phyloP scores from a whole-genome alignment of 208 protist genomes.

The Crithidia expoeki region DNA sequence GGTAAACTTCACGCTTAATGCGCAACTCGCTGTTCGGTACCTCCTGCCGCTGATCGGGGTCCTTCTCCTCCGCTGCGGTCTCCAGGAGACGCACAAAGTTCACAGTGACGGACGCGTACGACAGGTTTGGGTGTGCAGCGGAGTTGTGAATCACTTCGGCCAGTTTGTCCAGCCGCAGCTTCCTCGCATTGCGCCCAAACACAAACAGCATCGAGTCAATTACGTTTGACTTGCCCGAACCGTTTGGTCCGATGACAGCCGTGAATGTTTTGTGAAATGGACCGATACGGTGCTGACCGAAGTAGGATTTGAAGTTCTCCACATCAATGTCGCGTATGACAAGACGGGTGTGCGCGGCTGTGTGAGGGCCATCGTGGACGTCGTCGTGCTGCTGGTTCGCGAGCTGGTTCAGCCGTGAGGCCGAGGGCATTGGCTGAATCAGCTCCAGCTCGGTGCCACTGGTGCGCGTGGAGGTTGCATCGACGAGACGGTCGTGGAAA shows the following conservation, averaged over 20 bases:
- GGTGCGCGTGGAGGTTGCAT: conserved; percentile 22
- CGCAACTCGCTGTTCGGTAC: conserved; percentile 91
- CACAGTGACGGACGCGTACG: conserved; percentile 95
- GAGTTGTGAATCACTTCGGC: conserved; percentile 99
- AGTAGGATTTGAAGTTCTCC: conserved; percentile 99
- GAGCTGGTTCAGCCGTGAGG: background rate
- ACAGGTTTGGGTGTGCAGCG: conserved; percentile 91
- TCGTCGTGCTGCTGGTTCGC: background rate
- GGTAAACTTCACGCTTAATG: conserved; percentile 93
- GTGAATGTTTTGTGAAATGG: conserved; percentile 99
- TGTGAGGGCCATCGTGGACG: background rate
- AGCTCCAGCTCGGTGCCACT: conserved; percentile 33
- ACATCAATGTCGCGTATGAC: conserved; percentile 98
- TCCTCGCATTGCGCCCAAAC: conserved; percentile 98
- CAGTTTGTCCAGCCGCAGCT: conserved; percentile 98
- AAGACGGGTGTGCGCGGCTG: conserved; percentile 56
- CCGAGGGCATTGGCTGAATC: background rate
- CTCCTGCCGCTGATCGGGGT: conserved; percentile 84
- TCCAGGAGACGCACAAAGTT: conserved; percentile 96
- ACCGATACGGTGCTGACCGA: conserved; percentile 96
- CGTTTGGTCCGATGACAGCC: conserved; percentile 99
- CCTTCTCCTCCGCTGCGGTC: conserved; percentile 68
- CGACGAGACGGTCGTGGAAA: background rate
- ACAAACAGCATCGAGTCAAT: conserved; percentile 99
- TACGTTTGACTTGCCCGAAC: conserved; percentile 99